phyloP scores from a whole-genome alignment of 495 filamentous ascomycete species.

The Coniosporium apollinis region DNA sequence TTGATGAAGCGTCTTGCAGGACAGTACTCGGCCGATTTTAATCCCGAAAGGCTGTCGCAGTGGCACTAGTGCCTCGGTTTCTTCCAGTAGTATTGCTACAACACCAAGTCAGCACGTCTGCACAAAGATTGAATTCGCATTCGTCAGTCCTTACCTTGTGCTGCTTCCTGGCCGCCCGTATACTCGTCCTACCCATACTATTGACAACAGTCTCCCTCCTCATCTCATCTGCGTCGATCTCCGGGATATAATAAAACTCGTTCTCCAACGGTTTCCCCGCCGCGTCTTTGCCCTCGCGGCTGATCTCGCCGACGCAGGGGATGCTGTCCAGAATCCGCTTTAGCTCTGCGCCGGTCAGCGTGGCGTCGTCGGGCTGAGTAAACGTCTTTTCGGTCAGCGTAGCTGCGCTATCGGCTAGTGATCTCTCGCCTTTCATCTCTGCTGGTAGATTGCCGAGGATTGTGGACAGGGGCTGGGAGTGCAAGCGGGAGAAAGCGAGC shows the following conservation, averaged over 20 bases:
- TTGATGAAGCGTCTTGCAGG: too few species aligned
- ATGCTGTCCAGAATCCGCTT: constrained; percentile 52
- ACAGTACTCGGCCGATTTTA: too few species aligned
- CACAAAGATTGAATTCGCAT: neutral
- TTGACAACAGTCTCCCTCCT: constrained; percentile 71
- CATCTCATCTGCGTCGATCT: constrained; percentile 64
- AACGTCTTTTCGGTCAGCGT: neutral
- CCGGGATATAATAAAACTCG: constrained; percentile 95
- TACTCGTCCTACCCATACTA: constrained; percentile 68
- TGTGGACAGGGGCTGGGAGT: constrained; percentile 79
- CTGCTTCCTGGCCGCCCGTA: constrained; percentile 77
- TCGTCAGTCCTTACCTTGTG: constrained; percentile 60
- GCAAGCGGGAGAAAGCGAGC: constrained; percentile 84
- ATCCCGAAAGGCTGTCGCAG: too few species aligned
- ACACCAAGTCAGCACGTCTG: neutral
- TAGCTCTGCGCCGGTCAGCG: constrained; percentile 30
- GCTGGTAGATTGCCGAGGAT: constrained; percentile 72
- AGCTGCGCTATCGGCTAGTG: constrained; percentile 29
- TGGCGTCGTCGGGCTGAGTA: neutral
- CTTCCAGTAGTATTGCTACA: constrained; percentile 30
- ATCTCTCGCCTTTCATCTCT: constrained; percentile 32
- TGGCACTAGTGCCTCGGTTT: constrained; percentile 17
- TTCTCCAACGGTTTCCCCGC: constrained; percentile 85
- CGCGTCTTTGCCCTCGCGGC: constrained; percentile 85
- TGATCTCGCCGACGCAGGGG: constrained; percentile 70